Base-by-base conservation (phyloP, 352 stramenopile genomes). In the Phytophthora syringae region DNA sequence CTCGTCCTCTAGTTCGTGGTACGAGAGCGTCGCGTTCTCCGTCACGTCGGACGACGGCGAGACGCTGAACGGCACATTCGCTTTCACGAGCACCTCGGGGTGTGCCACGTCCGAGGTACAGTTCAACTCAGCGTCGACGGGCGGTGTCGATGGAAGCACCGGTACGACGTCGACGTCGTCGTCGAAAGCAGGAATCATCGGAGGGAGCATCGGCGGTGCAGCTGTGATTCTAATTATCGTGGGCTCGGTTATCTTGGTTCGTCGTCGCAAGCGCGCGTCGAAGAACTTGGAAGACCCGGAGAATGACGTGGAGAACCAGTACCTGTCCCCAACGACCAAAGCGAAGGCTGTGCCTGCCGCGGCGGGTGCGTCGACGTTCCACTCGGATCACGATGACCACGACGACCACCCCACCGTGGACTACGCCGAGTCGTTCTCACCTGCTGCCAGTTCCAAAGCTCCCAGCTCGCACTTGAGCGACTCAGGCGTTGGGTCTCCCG, bases 91-190 rank as follows among this genome's bases (percentile, higher is more conserved):
- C 32, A 71, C 53, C 5, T 80, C 77, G 2, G 79, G 80, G 44
- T 92, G 85, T 55, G 77, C 79, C 6, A 86, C 81, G 4, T 92
- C 82, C 21, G 68, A 69, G 21, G 77, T 88, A 25, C 85, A 93
- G 60, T 93, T 93, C 43, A 87, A 79, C 59, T 77, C 76, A 18
- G 73, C 77, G 3, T 87, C 76, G 6, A 89, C 85, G 2, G 67
- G 80, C 9, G 82, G 74, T 67, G 64, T 82, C 18, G 70, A 82
- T 24, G 61, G 64, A 55, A 73, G 43, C 47, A 65, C 49, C 52
- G 37, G 37, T 18, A 27, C 37, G 27, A 49, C 56, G 10, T 30
- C 37, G 27, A 49, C 56, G 10, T 57, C 54, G 12, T 68, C 58
- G 12, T 74, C 70, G 1, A 76, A 22, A n/a, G 72, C 49, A 16